A percentile compares a stretch with the other conserved stretches of the same genome.
Evolutionary conservation across 768 basidiomycete genomes (phyloP).

Genomic region (Russula foetens): DNA sequence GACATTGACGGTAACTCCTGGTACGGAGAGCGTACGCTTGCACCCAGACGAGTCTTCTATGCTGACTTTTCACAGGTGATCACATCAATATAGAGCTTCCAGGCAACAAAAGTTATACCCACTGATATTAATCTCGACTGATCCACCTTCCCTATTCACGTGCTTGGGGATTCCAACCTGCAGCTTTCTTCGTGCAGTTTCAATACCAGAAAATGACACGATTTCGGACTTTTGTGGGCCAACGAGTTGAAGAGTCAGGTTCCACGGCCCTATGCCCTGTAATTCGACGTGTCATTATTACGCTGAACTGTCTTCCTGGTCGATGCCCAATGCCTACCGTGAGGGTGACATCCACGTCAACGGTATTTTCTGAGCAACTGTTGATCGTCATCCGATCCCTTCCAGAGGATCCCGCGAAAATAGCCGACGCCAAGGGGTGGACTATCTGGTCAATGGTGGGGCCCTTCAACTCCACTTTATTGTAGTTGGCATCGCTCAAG

Average conservation of each 20-base stretch:
- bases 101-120: slow-evolving; percentile 19
- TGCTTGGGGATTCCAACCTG: slow-evolving; percentile 60
- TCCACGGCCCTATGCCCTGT: slow-evolving; percentile 89
- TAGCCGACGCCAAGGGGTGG: slow-evolving; percentile 78
- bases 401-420: slow-evolving; percentile 43
- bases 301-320: background rate
- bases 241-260: slow-evolving; percentile 72
- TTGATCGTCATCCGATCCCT: slow-evolving; percentile 50
- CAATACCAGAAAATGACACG: slow-evolving; percentile 47
- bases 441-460: slow-evolving; percentile 82
- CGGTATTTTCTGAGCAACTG: slow-evolving; percentile 70
- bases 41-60: slow-evolving; percentile 88
- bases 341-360: slow-evolving; percentile 76
- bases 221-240: slow-evolving; percentile 61
- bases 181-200: slow-evolving; percentile 45
- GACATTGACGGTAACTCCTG: slow-evolving; percentile 81
- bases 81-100: background rate
- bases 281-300: slow-evolving; percentile 1
- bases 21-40: slow-evolving; percentile 61
- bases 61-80: slow-evolving; percentile 44
- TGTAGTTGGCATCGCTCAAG: slow-evolving; percentile 81
- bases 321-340: slow-evolving; percentile 42
- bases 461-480: slow-evolving; percentile 61
- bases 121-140: slow-evolving; percentile 76
- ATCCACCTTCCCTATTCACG: slow-evolving; percentile 60